Conservation (phyloP, 441 rosid genomes). For the Euphorbia schlechtendalii region DNA sequence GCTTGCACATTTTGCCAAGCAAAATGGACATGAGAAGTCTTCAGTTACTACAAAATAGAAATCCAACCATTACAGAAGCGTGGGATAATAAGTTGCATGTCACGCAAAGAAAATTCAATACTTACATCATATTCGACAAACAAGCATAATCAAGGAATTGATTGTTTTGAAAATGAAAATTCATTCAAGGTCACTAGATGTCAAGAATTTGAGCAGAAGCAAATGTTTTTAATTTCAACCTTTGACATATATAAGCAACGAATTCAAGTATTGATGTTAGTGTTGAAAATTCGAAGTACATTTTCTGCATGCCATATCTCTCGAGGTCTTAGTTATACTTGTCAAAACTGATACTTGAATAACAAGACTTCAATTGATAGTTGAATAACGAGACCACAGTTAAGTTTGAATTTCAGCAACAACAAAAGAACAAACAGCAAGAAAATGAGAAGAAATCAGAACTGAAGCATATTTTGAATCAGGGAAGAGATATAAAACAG, state of each 20-base stretch:
- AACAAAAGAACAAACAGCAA: background rate
- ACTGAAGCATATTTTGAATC: background rate
- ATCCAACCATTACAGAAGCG: background rate
- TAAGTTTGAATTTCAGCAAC: background rate
- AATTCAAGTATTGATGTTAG: background rate
- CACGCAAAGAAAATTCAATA: background rate
- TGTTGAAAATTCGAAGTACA: background rate
- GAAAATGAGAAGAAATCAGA: background rate
- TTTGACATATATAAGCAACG: background rate
- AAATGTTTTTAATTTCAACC: background rate
- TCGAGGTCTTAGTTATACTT: background rate
- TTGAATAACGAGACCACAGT: background rate
- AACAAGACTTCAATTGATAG: background rate
- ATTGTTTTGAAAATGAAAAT: background rate
- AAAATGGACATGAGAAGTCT: constrained; percentile 96
- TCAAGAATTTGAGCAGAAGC: background rate
- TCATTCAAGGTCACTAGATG: no score
- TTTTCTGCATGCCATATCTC: background rate
- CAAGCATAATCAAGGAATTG: constrained; percentile 1
- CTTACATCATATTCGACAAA: background rate
- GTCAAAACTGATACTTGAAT: background rate
- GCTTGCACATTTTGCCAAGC: constrained; percentile 93
- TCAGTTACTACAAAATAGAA: constrained; percentile 76
- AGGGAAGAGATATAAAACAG: background rate
- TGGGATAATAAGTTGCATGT: constrained; percentile 5